Evolutionary conservation across 306 rosid species (phyloP).

Genomic region (Vigna unguiculata): DNA sequence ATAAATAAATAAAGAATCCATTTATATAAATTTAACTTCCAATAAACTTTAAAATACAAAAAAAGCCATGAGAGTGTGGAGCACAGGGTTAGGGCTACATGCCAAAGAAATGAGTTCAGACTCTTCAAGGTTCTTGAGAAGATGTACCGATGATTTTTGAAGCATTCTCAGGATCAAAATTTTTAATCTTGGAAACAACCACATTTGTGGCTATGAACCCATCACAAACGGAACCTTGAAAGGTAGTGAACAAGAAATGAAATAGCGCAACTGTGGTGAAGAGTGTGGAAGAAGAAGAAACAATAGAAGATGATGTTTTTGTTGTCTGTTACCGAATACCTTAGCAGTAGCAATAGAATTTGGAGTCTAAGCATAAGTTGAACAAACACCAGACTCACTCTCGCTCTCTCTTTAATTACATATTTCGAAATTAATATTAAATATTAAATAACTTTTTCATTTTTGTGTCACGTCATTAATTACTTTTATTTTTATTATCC

Average conservation of each 20-base stretch:
- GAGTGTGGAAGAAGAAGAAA: not conserved
- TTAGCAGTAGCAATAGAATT: constrained; percentile 54
- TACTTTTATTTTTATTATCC: too few relatives aligned
- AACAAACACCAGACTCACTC: not conserved
- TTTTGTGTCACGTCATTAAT: too few relatives aligned
- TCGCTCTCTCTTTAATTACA: constrained; percentile 54
- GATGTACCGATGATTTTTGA: constrained; percentile 89
- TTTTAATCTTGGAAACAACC: constrained; percentile 71
- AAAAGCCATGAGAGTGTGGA: too few relatives aligned
- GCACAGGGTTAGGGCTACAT: constrained; percentile 69
- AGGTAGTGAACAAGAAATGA: not conserved
- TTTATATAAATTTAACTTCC: too few relatives aligned
- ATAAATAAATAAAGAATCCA: too few relatives aligned
- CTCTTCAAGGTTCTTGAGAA: constrained; percentile 75
- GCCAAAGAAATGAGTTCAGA: constrained; percentile 73
- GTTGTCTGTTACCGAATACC: constrained; percentile 33
- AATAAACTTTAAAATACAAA: too few relatives aligned
- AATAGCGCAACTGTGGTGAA: not conserved
- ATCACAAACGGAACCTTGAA: constrained; percentile 42
- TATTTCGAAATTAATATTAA: too few relatives aligned
- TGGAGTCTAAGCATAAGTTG: constrained; percentile 27
- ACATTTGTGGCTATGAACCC: constrained; percentile 82
- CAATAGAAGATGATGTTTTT: too few relatives aligned
- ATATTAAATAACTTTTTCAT: too few relatives aligned
- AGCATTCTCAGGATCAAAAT: constrained; percentile 82